Evolutionary conservation across 495 filamentous ascomycete genomes (phyloP).

Genomic region (Talaromyces stipitatus): DNA sequence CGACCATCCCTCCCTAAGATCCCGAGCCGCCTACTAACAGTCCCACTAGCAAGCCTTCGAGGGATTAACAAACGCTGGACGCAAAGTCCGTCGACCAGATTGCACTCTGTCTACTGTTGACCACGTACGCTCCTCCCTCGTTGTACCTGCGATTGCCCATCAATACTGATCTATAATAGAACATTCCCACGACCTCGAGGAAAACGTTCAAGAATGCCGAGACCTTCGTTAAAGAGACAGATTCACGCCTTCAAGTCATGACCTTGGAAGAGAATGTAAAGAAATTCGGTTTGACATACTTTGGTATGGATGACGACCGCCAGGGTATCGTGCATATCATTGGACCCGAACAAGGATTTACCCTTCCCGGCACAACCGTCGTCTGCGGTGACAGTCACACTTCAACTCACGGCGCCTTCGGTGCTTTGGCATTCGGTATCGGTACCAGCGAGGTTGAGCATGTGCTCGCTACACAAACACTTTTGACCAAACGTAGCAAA

Average conservation of each 20-base stretch:
- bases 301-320: constrained; percentile 90
- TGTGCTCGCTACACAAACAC: constrained; percentile 89
- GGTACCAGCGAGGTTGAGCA: constrained; percentile 98
- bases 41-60: constrained; percentile 82
- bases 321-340: constrained; percentile 99
- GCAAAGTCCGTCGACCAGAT: constrained; percentile 85
- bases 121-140: constrained; percentile 59
- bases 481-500: constrained; percentile 91
- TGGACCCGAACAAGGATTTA: constrained; percentile 98
- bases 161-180: constrained; percentile 41
- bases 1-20: neutral
- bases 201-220: constrained; percentile 82
- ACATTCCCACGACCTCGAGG: constrained; percentile 81
- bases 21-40: constrained; percentile 13
- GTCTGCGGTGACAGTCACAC: constrained; percentile 98
- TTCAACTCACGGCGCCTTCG: constrained; percentile 95
- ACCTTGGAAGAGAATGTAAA: constrained; percentile 97
- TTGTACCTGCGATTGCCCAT: neutral
- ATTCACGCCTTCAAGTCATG: constrained; percentile 87
- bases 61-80: constrained; percentile 77
- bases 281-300: constrained; percentile 93
- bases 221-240: constrained; percentile 84
- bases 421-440: constrained; percentile 92
- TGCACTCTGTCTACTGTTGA: constrained; percentile 96
- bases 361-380: constrained; percentile 91